Conservation (phyloP, 2,329 filamentous ascomycete genomes). For the Paecilomyces variotii region DNA sequence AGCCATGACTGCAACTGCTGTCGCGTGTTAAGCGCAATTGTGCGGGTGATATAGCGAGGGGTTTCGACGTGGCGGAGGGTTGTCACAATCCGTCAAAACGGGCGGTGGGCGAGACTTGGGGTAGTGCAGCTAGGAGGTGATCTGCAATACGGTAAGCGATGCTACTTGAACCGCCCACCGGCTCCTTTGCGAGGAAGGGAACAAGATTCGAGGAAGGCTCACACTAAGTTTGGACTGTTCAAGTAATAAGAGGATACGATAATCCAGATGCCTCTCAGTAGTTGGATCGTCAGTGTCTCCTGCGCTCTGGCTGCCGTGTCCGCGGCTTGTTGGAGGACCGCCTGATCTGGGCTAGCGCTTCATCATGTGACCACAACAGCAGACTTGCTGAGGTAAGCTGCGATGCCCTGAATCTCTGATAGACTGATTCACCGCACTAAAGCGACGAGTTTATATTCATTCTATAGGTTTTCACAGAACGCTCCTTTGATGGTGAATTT, state of each 20-base stretch:
- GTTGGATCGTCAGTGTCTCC: neutral
- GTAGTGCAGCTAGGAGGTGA: slow-evolving; percentile 9
- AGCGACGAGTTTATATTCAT: too few relatives aligned
- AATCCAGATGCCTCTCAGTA: slow-evolving; percentile 12
- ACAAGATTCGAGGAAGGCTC: neutral
- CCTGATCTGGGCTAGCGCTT: slow-evolving; percentile 12
- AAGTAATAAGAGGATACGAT: slow-evolving; percentile 11
- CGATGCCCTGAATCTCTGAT: neutral
- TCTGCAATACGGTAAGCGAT: slow-evolving; percentile 1
- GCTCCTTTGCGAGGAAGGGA: neutral
- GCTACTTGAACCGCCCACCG: neutral
- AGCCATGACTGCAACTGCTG: slow-evolving; percentile 58
- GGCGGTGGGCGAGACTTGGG: slow-evolving; percentile 1
- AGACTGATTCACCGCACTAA: too few relatives aligned
- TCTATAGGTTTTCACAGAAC: too few relatives aligned
- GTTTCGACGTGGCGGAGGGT: slow-evolving; percentile 14
- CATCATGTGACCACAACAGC: slow-evolving; percentile 9
- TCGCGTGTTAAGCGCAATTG: slow-evolving; percentile 14
- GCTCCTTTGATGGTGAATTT: too few relatives aligned
- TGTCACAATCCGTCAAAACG: slow-evolving; percentile 9
- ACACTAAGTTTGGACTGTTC: slow-evolving; percentile 2
- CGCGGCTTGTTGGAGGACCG: neutral
- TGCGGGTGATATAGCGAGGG: slow-evolving; percentile 12
- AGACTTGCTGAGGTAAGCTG: neutral
- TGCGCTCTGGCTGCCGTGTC: slow-evolving; percentile 12